Base-by-base conservation (phyloP, 805 yeast genomes). In the Nakazawaea populi region DNA sequence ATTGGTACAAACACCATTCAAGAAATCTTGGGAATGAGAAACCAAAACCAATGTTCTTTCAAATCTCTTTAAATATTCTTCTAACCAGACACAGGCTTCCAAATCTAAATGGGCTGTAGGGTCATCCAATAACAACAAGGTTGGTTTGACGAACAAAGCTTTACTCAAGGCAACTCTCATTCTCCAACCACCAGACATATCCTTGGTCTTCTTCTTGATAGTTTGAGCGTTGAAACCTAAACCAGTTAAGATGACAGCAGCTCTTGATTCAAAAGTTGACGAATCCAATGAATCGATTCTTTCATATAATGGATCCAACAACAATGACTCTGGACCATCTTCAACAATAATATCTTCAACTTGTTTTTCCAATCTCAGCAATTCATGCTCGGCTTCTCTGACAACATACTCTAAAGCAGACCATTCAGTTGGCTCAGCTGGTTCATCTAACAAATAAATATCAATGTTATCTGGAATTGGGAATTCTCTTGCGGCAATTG, bases 131-230 rank as follows among this genome's bases (percentile, higher is more conserved):
- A 94, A 75, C 65, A 94, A 77, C 61, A 94, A 74, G 47, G 98
- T 91, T 66, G 99, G 99, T 77, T 94, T 92, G 59, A 94, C 98
- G 77, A 94, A 94, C 61, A 94, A 79, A 32, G 99, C 99, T 74
- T 94, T 94, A 54, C 97, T 96, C 56, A 94, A 78, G 43, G 99
- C 98, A 55, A 94, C 99, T 76, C 99, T 89, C 99, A 94, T 94
- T 78, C 90, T 90, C 99, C 99, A 94, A 69, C 99, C 99, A 82
- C 99, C 99, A 66, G 97, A 89, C 99, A 94, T 94, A 67, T 94
- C 98, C 73, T 89, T 91, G 64, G 99, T 94, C 74, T 85, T 86
- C 80, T 94, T 94, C 67, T 80, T 77, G 65, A 94, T 92, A 52
- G 98, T 92, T 58, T 73, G 72, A 52, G 86, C 65, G 72, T 87